A percentile compares a stretch with the other conserved stretches of the same genome.
Conservation (phyloP, 129 eudicot species). For the Lactuca sativa region DNA sequence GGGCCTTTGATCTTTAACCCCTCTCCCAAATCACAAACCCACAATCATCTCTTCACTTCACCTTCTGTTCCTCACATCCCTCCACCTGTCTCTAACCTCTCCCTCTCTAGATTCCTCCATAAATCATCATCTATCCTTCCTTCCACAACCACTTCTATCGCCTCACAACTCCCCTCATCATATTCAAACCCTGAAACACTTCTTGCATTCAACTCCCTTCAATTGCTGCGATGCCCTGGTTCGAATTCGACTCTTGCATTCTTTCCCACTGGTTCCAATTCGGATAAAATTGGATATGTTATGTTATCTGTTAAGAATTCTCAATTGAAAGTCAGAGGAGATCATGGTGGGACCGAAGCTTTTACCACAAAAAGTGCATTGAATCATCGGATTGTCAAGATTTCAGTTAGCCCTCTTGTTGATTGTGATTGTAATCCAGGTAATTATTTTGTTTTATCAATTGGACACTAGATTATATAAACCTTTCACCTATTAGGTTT, state of each 20-base stretch:
- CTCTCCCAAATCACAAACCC: constrained; percentile 22
- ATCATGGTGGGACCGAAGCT: constrained; percentile 19
- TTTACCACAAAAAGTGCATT: neutral
- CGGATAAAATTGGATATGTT: constrained; percentile 49
- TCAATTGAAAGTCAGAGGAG: constrained; percentile 19
- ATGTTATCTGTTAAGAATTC: constrained; percentile 31
- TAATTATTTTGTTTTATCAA: constrained; percentile 1
- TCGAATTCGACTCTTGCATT: constrained; percentile 32
- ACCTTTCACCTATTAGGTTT: neutral
- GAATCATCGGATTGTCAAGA: constrained; percentile 37
- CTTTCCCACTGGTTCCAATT: constrained; percentile 50
- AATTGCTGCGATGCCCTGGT: constrained; percentile 39
- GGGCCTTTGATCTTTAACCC: constrained; percentile 51
- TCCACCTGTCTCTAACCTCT: constrained; percentile 22
- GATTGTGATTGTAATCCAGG: constrained; percentile 27
- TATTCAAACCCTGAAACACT: neutral
- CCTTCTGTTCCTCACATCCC: constrained; percentile 29
- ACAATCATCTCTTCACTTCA: constrained; percentile 16
- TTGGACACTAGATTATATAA: neutral
- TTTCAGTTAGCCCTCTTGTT: constrained; percentile 34
- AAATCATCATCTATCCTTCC: constrained; percentile 24
- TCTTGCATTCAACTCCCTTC: constrained; percentile 36
- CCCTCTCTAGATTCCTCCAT: constrained; percentile 14
- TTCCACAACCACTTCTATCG: constrained; percentile 12
- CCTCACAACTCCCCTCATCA: constrained; percentile 17